These are phyloP conservation scores for Plasmodium yoelii DNA, from an alignment of 169 alveolate species.

Conservation along the genomic window DNA sequence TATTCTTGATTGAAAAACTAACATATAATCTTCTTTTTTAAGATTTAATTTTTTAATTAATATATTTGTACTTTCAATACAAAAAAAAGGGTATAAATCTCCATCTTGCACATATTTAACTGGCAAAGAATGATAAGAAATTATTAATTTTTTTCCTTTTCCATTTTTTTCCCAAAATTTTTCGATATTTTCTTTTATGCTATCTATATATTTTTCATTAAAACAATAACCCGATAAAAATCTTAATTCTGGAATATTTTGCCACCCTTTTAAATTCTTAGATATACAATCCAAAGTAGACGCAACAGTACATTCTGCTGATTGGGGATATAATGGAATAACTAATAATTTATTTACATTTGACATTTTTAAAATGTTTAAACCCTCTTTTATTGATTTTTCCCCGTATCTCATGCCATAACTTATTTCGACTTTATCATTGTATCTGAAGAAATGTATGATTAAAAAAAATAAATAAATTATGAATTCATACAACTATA, in stretches of 20 bases:
- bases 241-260: constrained; percentile 79
- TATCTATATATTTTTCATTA: constrained; percentile 74
- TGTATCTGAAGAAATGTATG: constrained; percentile 23
- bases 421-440: constrained; percentile 22
- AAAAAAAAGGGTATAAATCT: constrained; percentile 67
- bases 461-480: neutral
- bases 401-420: constrained; percentile 81
- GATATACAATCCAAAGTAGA: constrained; percentile 76
- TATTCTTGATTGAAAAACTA: constrained; percentile 57
- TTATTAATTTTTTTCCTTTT: constrained; percentile 57
- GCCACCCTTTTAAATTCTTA: constrained; percentile 75
- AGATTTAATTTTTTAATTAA: constrained; percentile 40
- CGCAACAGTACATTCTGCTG: constrained; percentile 79
- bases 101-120: constrained; percentile 52
- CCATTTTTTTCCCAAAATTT: constrained; percentile 77
- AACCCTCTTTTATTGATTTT: constrained; percentile 53
- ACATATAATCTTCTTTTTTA: constrained; percentile 46
- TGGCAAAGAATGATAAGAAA: constrained; percentile 67
- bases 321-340: constrained; percentile 82
- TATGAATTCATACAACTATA: neutral
- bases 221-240: constrained; percentile 79
- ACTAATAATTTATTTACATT: constrained; percentile 78
- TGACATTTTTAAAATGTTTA: constrained; percentile 54
- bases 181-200: constrained; percentile 71
- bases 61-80: constrained; percentile 69